Percentiles rank a stretch among this genome's conserved stretches.
These are phyloP conservation scores for Stemphylium beticola DNA, from an alignment of 2,329 filamentous ascomycete species.

Conservation along the genomic window DNA sequence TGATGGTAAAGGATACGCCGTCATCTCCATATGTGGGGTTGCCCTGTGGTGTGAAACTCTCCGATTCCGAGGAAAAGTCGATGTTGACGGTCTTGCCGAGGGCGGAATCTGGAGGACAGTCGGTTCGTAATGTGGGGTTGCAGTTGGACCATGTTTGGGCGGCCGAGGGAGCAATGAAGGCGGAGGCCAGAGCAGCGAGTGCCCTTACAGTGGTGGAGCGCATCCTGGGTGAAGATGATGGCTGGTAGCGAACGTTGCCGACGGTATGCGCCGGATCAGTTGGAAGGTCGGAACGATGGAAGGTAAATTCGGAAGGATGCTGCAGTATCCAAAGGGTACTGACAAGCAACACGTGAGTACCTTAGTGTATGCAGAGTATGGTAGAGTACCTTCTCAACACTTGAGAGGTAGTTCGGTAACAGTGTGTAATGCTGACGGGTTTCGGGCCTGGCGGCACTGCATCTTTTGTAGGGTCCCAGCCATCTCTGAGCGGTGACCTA, in stretches of 20 bases:
- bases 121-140: conserved; percentile 61
- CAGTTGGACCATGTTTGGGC: conserved; percentile 64
- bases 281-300: conserved; percentile 8
- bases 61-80: conserved; percentile 79
- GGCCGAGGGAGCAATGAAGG: conserved; percentile 47
- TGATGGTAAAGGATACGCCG: conserved; percentile 82
- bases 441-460: conserved; percentile 25
- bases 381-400: conserved; percentile 26
- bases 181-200: conserved; percentile 49
- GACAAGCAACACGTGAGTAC: conserved; percentile 18
- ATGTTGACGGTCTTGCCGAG: conserved; percentile 82
- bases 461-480: conserved; percentile 43
- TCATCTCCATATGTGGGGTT: conserved; percentile 74
- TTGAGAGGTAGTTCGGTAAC: conserved; percentile 27
- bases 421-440: conserved; percentile 30
- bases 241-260: conserved; percentile 8
- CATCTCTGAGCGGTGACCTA: conserved; percentile 39
- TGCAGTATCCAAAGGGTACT: conserved; percentile 10
- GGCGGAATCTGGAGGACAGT: conserved; percentile 77
- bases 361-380: conserved; percentile 6
- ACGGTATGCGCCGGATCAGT: neutral
- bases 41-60: conserved; percentile 76
- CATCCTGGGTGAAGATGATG: conserved; percentile 32
- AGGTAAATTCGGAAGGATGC: conserved; percentile 9
- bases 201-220: conserved; percentile 37